These are phyloP conservation scores for Solanum sejunctum DNA, from an alignment of 257 asterid genomes.

Conservation along the genomic window DNA sequence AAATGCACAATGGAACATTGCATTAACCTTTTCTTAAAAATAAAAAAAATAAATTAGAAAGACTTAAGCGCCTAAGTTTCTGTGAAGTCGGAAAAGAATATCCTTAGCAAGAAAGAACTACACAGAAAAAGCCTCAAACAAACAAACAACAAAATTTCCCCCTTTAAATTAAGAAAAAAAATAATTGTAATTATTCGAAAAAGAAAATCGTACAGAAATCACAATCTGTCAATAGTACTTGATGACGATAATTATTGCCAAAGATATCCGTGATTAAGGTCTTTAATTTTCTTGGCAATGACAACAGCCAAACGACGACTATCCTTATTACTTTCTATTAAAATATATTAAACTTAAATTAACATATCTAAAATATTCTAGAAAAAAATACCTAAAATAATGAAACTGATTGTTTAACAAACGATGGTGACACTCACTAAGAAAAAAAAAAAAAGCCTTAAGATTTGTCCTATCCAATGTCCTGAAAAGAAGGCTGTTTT, in stretches of 20 bases:
- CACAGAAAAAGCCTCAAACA: slow-evolving; percentile 14
- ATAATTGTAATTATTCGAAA: not conserved
- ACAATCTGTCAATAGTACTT: slow-evolving; percentile 2
- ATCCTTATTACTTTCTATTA: not conserved
- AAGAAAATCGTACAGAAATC: not conserved
- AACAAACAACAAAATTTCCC: slow-evolving; percentile 7
- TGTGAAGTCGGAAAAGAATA: slow-evolving; percentile 14
- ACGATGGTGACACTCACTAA: slow-evolving; percentile 31
- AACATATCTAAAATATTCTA: not conserved
- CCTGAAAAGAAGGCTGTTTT: slow-evolving; percentile 5
- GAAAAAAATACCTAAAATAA: not conserved
- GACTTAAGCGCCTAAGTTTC: not conserved
- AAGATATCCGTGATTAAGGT: not conserved
- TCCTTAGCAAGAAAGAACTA: slow-evolving; percentile 6
- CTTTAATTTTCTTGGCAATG: not conserved
- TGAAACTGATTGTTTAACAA: slow-evolving; percentile 1
- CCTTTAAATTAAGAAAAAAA: not conserved
- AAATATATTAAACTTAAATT: not conserved
- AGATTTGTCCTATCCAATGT: slow-evolving; percentile 12
- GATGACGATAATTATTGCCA: slow-evolving; percentile 4
- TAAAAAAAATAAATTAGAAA: not conserved
- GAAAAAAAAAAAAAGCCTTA: slow-evolving; percentile 4
- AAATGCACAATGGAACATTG: not conserved
- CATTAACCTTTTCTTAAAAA: not conserved
- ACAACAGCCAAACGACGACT: slow-evolving; percentile 23